Evolutionary conservation across 2,329 filamentous ascomycete genomes (phyloP).

Genomic region (Colletotrichum abscissum): DNA sequence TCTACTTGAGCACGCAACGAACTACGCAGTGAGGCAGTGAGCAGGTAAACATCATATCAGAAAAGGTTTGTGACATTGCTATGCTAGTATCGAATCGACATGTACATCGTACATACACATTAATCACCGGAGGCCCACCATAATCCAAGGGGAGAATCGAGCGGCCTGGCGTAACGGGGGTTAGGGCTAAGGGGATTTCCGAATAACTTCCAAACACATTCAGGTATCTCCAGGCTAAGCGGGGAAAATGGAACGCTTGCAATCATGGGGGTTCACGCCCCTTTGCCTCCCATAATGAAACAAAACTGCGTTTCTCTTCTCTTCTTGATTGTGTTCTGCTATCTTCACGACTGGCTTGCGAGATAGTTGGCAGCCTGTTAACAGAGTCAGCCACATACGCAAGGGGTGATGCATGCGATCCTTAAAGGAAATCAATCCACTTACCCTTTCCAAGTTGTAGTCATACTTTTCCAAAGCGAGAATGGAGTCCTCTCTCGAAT

Average conservation of each 20-base stretch:
- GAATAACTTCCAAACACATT: conserved; percentile 5
- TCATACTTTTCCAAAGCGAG: conserved; percentile 92
- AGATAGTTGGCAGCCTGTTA: conserved; percentile 65
- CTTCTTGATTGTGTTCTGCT: background rate
- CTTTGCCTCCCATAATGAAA: conserved; percentile 23
- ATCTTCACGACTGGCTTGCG: conserved; percentile 62
- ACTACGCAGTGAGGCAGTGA: background rate
- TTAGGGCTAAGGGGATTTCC: background rate
- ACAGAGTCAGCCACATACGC: background rate
- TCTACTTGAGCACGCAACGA: background rate
- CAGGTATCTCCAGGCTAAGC: conserved; percentile 29
- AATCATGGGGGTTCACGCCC: conserved; percentile 12
- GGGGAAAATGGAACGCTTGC: conserved; percentile 24
- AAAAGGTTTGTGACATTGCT: conserved; percentile 5
- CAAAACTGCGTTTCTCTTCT: conserved; percentile 4
- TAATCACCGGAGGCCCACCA: conserved; percentile 7
- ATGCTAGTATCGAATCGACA: conserved; percentile 21
- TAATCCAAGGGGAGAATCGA: background rate
- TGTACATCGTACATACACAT: conserved; percentile 31
- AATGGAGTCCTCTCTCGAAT: conserved; percentile 78
- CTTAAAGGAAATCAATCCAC: conserved; percentile 43
- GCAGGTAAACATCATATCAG: background rate
- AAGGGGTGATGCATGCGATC: background rate
- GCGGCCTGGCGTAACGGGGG: background rate
- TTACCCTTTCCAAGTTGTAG: conserved; percentile 94